Base-by-base conservation (phyloP, 108 stramenopile genomes). In the Epithemia pelagica region DNA sequence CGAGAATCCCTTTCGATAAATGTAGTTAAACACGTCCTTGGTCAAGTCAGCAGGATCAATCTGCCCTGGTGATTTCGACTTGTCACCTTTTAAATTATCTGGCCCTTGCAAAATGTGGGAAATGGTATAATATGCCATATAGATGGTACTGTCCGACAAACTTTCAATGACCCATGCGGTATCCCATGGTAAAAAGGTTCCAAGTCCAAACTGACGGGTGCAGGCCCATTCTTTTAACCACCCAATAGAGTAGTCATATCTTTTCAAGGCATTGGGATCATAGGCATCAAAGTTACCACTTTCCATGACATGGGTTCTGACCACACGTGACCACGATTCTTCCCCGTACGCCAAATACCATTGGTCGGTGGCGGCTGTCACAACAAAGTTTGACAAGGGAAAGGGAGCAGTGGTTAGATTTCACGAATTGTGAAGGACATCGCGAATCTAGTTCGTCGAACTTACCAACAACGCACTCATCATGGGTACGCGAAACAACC, bases 181-280 rank as follows among this genome's bases (percentile, higher is more conserved):
- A 78, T 99, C 98, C 98, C 98, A 99, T 7, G 98, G 98, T 33
- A 99, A 72, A 60, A 73, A 78, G 7, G 98, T 97, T 63, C 98
- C 98, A 52, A 99, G 82, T 26, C 98, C 98, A 71, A 99, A 99
- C 57, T 92, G 88, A 23, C 98, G 77, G 21, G 94, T 94, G 80
- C 98, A 99, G 5, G 98, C 98, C 98, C 98, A 99, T 80, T 97
- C 96, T 77, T 96, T 88, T 58, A 99, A 69, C 98, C 98, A 99
- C 23, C 89, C 96, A 32, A 97, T 75, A 10, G 86, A 84, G 65
- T 87, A 78, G 29, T 91, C 87, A 73, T 96, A 99, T 62, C 86
- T 80, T 54, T 71, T 80, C 62, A 91, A 74, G 5, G 89, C 79
- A 15, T 71, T 73, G 29, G 81, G 64, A 62, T 89, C 86, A 76